phyloP scores from a whole-genome alignment of 768 basidiomycete genomes.

The Postia placenta region DNA sequence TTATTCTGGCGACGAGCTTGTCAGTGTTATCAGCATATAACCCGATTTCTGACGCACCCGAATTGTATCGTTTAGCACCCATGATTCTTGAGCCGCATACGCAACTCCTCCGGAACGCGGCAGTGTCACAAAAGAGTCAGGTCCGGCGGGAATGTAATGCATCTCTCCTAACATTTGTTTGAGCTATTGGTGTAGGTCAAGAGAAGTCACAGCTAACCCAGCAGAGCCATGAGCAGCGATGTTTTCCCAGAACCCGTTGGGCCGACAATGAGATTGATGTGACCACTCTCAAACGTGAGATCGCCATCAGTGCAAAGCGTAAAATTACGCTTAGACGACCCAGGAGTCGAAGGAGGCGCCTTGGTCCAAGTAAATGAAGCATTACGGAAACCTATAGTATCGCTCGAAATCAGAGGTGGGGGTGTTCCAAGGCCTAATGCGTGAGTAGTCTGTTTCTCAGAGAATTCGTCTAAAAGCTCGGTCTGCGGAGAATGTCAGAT shows the following conservation, averaged over 20 bases:
- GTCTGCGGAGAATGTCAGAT: constrained; percentile 5
- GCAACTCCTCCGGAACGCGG: constrained; percentile 40
- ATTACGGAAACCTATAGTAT: constrained; percentile 12
- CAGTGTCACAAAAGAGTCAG: constrained; percentile 34
- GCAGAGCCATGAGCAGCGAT: constrained; percentile 57
- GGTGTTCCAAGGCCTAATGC: constrained; percentile 13
- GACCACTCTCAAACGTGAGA: constrained; percentile 44
- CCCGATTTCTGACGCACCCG: constrained; percentile 26
- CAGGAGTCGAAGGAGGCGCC: constrained; percentile 27
- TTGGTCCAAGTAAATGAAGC: constrained; percentile 15
- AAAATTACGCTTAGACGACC: constrained; percentile 34
- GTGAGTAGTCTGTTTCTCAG: constrained; percentile 9
- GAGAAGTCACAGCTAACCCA: constrained; percentile 22
- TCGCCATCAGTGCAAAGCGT: constrained; percentile 46
- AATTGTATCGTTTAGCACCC: constrained; percentile 42
- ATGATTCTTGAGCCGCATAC: constrained; percentile 43
- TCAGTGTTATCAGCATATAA: constrained; percentile 58
- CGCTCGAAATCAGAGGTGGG: not conserved
- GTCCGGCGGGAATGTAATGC: constrained; percentile 39
- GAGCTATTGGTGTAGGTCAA: too few species aligned
- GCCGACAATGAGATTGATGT: constrained; percentile 54
- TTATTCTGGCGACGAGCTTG: constrained; percentile 42
- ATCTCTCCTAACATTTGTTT: constrained; percentile 37
- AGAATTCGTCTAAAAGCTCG: constrained; percentile 15
- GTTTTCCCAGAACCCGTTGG: constrained; percentile 59